Base-by-base conservation (phyloP, 495 filamentous ascomycete genomes). In the Talaromyces proteolyticus region DNA sequence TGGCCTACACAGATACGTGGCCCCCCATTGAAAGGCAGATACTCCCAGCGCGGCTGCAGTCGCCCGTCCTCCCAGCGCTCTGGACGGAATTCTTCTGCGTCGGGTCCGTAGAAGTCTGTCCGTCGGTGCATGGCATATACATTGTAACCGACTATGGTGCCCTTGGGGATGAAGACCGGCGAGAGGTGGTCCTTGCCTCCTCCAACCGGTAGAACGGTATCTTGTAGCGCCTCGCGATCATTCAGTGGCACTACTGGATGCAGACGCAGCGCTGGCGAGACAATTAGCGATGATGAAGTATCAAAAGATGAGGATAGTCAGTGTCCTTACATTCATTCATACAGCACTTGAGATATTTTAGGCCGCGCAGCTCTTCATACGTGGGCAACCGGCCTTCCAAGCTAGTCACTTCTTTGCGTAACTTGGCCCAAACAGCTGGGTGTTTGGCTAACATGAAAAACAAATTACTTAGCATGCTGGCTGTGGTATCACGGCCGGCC, bases 1-100 rank as follows among this genome's bases (percentile, higher is more conserved):
- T 81, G 64, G 21, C 63, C 68, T 11, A 75, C 60, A 66, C 68
- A 70, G 39, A 84, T 81, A 16, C 83, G 69, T 0, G 83, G 82
- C 0, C 83, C 82, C 1, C 81, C 81, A 46, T 75, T 78, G 54
- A 86, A 86, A 0, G 84, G 82, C 26, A 84, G 52, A 58, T 78
- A 86, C 41, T 80, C 73, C 67, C 74, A 83, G 3, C 76, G 77
- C 42, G 61, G 60, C 22, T 67, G 49, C 25, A 24, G 38, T 34
- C 14, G 29, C 59, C 60, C 21, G 63, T 69, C 49, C 52, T 25
- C 74, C 81, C 83, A 86, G 6, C 83, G 58, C 36, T 76, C 75
- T 0, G 83, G 83, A 1, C 65, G 59, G 57, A 76, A 86, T 17
- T 72, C 51, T 0, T 68, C 65, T 0, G 78, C 74, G 52, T 82